Conservation (phyloP, 2,329 filamentous ascomycete species). For the Fusarium fracticaudum region DNA sequence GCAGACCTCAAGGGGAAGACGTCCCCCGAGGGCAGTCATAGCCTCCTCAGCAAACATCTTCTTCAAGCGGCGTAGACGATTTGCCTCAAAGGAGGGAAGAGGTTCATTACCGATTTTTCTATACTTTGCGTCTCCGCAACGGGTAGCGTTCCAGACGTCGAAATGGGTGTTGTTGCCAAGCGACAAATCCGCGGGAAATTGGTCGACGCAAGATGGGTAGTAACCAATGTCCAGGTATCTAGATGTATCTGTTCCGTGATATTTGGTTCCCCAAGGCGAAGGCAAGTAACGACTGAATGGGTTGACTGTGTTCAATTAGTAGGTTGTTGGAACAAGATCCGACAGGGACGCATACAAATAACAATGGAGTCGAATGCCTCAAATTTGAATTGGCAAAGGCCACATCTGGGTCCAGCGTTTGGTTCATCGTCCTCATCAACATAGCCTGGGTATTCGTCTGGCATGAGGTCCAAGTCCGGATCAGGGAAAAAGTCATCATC, state of each 20-base stretch:
- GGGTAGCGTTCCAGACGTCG: not conserved
- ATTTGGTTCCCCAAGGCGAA: not conserved
- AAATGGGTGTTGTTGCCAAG: not conserved
- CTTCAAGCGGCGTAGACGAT: not conserved
- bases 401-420: not conserved
- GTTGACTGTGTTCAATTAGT: not conserved
- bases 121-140: not conserved
- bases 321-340: not conserved
- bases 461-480: not conserved
- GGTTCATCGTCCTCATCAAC: not conserved
- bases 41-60: not conserved
- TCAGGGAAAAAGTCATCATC: not conserved
- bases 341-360: not conserved
- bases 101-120: not conserved
- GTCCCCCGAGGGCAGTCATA: accelerated
- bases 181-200: not conserved
- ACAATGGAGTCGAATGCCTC: not conserved
- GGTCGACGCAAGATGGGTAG: not conserved
- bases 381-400: not conserved
- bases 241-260: not conserved
- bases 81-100: not conserved
- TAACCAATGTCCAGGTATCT: not conserved
- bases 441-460: too few species aligned
- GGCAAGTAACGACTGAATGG: not conserved
- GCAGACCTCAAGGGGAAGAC: not conserved